phyloP scores from a whole-genome alignment of 352 stramenopile genomes.

The Globisporangium middletonii region DNA sequence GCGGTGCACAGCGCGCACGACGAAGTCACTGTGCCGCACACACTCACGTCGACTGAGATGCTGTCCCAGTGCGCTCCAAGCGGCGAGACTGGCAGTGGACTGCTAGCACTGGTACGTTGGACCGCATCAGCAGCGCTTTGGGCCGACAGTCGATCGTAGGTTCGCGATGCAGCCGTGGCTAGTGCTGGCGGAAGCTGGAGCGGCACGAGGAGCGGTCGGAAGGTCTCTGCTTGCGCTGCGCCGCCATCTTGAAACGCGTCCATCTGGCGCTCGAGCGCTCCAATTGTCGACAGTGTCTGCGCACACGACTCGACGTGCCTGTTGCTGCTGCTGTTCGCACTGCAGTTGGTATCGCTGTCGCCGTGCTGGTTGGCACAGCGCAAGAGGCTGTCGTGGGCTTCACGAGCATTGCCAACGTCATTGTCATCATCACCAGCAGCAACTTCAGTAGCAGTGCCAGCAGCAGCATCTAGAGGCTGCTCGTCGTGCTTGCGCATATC shows the following conservation, averaged over 20 bases:
- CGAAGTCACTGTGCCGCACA: background rate
- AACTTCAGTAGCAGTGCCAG: no score
- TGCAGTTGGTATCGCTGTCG: background rate
- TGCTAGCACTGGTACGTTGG: background rate
- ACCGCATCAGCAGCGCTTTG: background rate
- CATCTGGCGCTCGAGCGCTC: conserved; percentile 3
- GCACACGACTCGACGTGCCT: background rate
- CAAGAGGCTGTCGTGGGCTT: no score
- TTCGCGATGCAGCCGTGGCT: background rate
- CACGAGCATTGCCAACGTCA: no score
- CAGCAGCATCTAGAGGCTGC: no score
- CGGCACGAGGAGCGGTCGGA: conserved; percentile 1
- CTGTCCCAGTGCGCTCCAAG: conserved; percentile 7
- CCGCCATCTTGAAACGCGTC: background rate
- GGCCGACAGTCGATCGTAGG: background rate
- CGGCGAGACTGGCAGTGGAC: background rate
- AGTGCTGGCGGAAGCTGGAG: background rate
- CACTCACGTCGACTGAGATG: background rate
- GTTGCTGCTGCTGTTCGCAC: background rate
- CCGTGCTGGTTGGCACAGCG: no score
- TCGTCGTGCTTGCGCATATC: background rate
- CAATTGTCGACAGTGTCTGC: background rate
- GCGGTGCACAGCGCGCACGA: conserved; percentile 8
- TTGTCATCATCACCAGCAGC: no score
- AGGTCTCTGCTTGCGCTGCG: background rate